Evolutionary conservation across 306 rosid genomes (phyloP).

Genomic region (Calophaca sinica): DNA sequence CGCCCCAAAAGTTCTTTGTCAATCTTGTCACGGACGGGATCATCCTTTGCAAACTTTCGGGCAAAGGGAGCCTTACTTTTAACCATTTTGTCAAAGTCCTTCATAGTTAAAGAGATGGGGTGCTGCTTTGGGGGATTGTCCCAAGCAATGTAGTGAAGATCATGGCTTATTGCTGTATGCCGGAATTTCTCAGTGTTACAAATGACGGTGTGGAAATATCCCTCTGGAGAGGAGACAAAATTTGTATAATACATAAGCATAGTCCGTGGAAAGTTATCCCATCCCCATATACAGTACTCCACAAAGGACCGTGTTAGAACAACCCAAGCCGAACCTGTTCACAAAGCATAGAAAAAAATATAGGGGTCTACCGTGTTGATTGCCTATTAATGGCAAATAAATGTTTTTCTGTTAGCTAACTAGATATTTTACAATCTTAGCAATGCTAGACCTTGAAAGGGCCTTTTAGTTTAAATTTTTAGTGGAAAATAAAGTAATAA

Average conservation of each 20-base stretch:
- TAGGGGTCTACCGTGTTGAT: conserved; percentile 26
- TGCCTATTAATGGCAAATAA: not conserved
- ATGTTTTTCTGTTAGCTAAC: conserved; percentile 13
- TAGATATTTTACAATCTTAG: conserved; percentile 22
- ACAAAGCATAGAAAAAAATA: conserved; percentile 41
- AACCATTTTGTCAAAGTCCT: conserved; percentile 86
- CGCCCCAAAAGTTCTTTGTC: conserved; percentile 87
- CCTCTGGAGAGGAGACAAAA: conserved; percentile 92
- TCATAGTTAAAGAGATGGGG: conserved; percentile 71
- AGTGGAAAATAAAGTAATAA: conserved; percentile 1
- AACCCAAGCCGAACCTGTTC: conserved; percentile 96
- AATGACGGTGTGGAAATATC: conserved; percentile 88
- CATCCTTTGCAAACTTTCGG: conserved; percentile 81
- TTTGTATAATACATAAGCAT: conserved; percentile 89
- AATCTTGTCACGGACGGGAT: conserved; percentile 83
- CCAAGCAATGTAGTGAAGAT: conserved; percentile 99
- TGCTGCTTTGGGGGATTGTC: conserved; percentile 99
- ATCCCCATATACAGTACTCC: conserved; percentile 96
- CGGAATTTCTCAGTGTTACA: conserved; percentile 77
- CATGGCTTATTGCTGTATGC: conserved; percentile 77
- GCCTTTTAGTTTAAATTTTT: not conserved
- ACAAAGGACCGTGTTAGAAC: conserved; percentile 79
- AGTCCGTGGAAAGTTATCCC: conserved; percentile 96
- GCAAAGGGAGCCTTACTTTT: conserved; percentile 89
- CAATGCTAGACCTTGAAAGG: conserved; percentile 20